A percentile compares a stretch with the other conserved stretches of the same genome.
Evolutionary conservation across 768 basidiomycete species (phyloP).

Genomic region (Lanmaoa pseudosensibilis): DNA sequence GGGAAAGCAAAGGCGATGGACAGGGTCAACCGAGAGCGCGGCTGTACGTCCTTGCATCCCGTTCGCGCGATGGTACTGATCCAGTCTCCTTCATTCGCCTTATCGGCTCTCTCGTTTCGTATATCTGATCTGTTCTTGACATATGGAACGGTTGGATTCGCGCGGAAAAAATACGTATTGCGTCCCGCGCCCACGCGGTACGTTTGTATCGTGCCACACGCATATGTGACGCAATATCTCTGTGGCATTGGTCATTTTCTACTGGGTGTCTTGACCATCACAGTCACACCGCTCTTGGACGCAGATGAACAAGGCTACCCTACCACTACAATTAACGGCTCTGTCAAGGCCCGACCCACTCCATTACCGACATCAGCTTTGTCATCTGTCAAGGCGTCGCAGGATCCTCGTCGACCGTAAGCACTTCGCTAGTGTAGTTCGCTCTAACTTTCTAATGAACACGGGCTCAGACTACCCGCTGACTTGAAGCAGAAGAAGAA

Average conservation of each 20-base stretch:
- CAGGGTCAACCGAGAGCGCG: constrained; percentile 71
- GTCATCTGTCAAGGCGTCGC: constrained; percentile 52
- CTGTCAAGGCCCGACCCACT: constrained; percentile 48
- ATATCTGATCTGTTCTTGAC: constrained; percentile 4
- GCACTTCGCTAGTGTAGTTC: constrained; percentile 24
- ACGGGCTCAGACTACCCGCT: constrained; percentile 34
- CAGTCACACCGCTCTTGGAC: constrained; percentile 50
- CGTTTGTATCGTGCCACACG: neutral
- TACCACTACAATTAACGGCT: constrained; percentile 31
- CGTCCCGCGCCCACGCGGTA: neutral
- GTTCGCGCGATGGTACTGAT: constrained; percentile 12
- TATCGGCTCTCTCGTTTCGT: constrained; percentile 13
- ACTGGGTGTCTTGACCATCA: constrained; percentile 1
- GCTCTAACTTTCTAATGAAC: constrained; percentile 5
- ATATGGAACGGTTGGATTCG: constrained; percentile 10
- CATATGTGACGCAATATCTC: constrained; percentile 12
- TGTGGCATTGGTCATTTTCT: constrained; percentile 10
- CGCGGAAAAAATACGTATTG: constrained; percentile 6
- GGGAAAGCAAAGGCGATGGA: constrained; percentile 72
- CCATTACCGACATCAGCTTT: constrained; percentile 48
- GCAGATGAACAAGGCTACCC: constrained; percentile 48
- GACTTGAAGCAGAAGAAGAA: constrained; percentile 80
- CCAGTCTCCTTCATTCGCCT: constrained; percentile 12
- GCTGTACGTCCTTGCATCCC: constrained; percentile 54
- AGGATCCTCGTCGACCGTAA: constrained; percentile 66